A percentile compares a stretch with the other conserved stretches of the same genome.
These are phyloP conservation scores for Diaporthe sp. DNA, from an alignment of 2,329 filamentous ascomycete genomes.

Conservation along the genomic window DNA sequence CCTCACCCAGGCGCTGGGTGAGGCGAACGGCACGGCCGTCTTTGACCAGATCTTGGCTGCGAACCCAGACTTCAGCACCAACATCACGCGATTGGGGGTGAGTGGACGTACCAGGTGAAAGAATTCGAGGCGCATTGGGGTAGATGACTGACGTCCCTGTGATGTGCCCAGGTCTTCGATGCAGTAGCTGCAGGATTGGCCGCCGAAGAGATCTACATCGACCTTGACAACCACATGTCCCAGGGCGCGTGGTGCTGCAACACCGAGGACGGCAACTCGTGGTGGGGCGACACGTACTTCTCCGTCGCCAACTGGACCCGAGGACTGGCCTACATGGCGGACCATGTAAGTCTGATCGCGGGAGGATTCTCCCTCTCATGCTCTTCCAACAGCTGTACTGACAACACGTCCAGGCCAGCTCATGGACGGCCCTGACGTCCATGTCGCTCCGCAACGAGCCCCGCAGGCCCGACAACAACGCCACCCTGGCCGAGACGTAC, in stretches of 20 bases:
- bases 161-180: constrained; percentile 59
- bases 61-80: constrained; percentile 62
- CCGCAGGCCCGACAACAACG: constrained; percentile 51
- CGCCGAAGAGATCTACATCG: constrained; percentile 61
- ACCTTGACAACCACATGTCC: constrained; percentile 66
- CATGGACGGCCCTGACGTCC: constrained; percentile 56
- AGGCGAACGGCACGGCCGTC: constrained; percentile 61
- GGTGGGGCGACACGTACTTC: constrained; percentile 68
- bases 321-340: constrained; percentile 65
- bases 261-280: constrained; percentile 61
- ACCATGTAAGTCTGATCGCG: constrained; percentile 54
- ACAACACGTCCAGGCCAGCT: constrained; percentile 48
- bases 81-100: constrained; percentile 61
- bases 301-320: constrained; percentile 66
- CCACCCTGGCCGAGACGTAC: constrained; percentile 52
- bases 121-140: too few relatives aligned
- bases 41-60: constrained; percentile 60
- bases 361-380: too few relatives aligned
- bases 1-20: constrained; percentile 56
- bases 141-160: constrained; percentile 23
- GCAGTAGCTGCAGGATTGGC: constrained; percentile 65
- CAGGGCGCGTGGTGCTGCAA: constrained; percentile 64
- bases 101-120: constrained; percentile 1
- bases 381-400: neutral
- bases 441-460: constrained; percentile 61